phyloP scores from a whole-genome alignment of 495 filamentous ascomycete species.

The Baudoinia panamericana region DNA sequence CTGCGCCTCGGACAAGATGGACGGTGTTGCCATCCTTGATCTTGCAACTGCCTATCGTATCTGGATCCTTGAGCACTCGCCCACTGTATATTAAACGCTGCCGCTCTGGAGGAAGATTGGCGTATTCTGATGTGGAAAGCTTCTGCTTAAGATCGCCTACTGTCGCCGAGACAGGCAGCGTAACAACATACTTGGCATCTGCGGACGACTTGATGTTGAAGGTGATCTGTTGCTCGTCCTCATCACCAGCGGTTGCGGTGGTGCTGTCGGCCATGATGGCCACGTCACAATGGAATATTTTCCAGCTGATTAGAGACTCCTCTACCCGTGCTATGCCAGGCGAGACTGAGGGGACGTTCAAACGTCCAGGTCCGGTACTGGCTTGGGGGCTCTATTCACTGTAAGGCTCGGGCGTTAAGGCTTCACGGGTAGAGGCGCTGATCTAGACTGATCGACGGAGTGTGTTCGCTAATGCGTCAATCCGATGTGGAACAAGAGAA shows the following conservation, averaged over 20 bases:
- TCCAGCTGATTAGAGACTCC: too few relatives aligned
- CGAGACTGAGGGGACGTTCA: too few relatives aligned
- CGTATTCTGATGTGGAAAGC: slow-evolving; percentile 64
- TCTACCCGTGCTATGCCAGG: too few relatives aligned
- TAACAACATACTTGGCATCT: slow-evolving; percentile 72
- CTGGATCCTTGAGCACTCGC: slow-evolving; percentile 84
- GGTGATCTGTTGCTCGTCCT: slow-evolving; percentile 52
- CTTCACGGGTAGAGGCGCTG: too few relatives aligned
- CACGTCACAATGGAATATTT: too few relatives aligned
- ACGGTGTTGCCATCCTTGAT: slow-evolving; percentile 93
- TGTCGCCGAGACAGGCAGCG: slow-evolving; percentile 59
- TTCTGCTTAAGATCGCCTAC: slow-evolving; percentile 82
- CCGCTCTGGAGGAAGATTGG: slow-evolving; percentile 68
- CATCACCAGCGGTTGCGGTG: slow-evolving; percentile 38
- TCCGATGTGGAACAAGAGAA: too few relatives aligned
- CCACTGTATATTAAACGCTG: slow-evolving; percentile 97
- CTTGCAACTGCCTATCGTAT: slow-evolving; percentile 74
- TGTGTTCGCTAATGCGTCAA: too few relatives aligned
- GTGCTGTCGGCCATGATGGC: slow-evolving; percentile 18
- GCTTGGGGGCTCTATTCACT: too few relatives aligned
- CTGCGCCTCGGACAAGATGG: slow-evolving; percentile 89
- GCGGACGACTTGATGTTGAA: slow-evolving; percentile 89
- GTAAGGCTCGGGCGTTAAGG: too few relatives aligned
- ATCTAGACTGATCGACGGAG: too few relatives aligned
- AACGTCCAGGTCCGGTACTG: too few relatives aligned